Base-by-base conservation (phyloP, 768 basidiomycete species). In the Hortiboletus campestris region DNA sequence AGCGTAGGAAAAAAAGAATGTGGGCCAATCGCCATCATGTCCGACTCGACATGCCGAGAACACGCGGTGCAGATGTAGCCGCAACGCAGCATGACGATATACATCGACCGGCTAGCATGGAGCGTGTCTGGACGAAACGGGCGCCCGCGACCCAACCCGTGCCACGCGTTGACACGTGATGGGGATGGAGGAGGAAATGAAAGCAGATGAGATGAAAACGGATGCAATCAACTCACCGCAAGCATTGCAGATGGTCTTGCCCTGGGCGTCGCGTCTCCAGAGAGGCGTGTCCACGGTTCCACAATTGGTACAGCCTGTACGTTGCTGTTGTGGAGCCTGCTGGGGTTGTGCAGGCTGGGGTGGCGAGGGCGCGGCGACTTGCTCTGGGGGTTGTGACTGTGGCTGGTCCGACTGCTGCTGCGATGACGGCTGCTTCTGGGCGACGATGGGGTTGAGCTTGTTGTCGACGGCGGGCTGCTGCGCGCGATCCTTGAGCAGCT, bases 231-330 rank as follows among this genome's bases (percentile, higher is more conserved):
- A 82, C 90, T 81, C 70, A 93, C 91, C 92, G 72, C 92, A 94
- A 49, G 89, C 88, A 72, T 94, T 94, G 77, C 92, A 94, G 67
- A 94, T 83, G 46, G 86, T 82, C 71, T 88, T 90, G 55, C 91
- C 92, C 63, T 89, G 84, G 42, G 80, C 76, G 68, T 90, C 90
- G 63, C 91, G 81, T 63, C 91, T 78, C 92, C 92, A 94, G 28
- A 93, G 82, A 35, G 91, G 91, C 53, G 90, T 91, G 59, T 84
- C 80, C 6, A 79, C 75, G n/a, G 88, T 86, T 17, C 84, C 84
- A 73, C 92, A 91, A 71, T 89, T 89, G 38, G 83, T 78, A 69
- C 89, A 91, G 53, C 67, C 62, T 8, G 67, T 69, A 32, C 80
- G 77, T 32, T 79, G 73, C 44, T 77, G 75, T 63, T 56, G 80